These are phyloP conservation scores for Dactylorhiza incarnata DNA, from an alignment of 106 monocot genomes.

Conservation along the genomic window DNA sequence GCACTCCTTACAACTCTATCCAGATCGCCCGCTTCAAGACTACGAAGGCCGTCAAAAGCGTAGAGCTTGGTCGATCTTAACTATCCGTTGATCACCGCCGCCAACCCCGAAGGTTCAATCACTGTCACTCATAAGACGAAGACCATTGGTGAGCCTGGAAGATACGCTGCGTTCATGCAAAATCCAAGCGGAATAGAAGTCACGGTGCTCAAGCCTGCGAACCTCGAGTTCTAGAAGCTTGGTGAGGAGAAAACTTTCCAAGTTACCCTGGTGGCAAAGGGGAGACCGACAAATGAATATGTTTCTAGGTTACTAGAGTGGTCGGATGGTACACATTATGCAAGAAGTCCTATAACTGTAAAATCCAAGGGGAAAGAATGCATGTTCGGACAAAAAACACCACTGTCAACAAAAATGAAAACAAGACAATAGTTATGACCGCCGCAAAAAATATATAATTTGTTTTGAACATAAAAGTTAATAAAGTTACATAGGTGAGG, in stretches of 20 bases:
- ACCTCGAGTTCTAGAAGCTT: constrained; percentile 23
- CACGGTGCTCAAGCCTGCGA: constrained; percentile 28
- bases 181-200: constrained; percentile 31
- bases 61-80: constrained; percentile 25
- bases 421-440: no score
- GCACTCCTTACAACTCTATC: constrained; percentile 40
- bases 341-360: constrained; percentile 35
- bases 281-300: constrained; percentile 12
- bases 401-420: no score
- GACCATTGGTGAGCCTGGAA: constrained; percentile 54
- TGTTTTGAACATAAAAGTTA: no score
- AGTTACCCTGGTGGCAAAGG: constrained; percentile 19
- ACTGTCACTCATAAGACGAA: constrained; percentile 35
- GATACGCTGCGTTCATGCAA: constrained; percentile 16
- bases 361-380: constrained; percentile 2
- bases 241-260: constrained; percentile 43
- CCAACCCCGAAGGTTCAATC: constrained; percentile 10
- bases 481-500: no score
- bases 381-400: no score
- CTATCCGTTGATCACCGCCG: constrained; percentile 47
- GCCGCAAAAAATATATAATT: no score
- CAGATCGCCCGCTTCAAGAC: constrained; percentile 21
- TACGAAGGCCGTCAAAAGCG: constrained; percentile 22
- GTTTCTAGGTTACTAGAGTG: constrained; percentile 43
- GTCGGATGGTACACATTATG: constrained; percentile 50